phyloP scores from a whole-genome alignment of 352 stramenopile species.

The Phytophthora ohioensis region DNA sequence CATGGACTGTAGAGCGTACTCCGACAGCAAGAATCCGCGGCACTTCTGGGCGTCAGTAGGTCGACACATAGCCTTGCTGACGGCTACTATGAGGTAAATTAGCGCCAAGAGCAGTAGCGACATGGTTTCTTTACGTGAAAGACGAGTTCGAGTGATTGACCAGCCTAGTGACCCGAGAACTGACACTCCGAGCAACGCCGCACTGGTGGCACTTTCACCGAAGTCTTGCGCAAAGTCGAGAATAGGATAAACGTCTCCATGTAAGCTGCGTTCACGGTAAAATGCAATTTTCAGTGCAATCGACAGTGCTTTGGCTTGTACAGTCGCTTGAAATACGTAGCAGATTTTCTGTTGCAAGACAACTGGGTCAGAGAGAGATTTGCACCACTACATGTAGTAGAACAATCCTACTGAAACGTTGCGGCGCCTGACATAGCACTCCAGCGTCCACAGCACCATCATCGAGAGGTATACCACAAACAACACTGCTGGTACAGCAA shows the following conservation, averaged over 20 bases:
- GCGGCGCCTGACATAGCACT: constrained; percentile 51
- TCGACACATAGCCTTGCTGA: constrained; percentile 59
- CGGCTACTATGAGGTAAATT: constrained; percentile 49
- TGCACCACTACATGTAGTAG: not conserved
- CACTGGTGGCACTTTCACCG: constrained; percentile 49
- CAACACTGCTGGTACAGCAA: constrained; percentile 33
- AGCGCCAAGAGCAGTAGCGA: constrained; percentile 48
- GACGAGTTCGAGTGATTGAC: constrained; percentile 62
- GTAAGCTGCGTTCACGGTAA: constrained; percentile 54
- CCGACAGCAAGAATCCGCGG: constrained; percentile 67
- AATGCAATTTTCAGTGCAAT: constrained; percentile 61
- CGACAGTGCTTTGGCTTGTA: constrained; percentile 66
- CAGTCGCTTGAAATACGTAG: constrained; percentile 55
- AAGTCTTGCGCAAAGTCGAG: constrained; percentile 48
- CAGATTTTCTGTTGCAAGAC: constrained; percentile 53
- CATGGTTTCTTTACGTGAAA: constrained; percentile 50
- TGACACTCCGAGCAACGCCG: constrained; percentile 53
- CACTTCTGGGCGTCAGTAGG: constrained; percentile 51
- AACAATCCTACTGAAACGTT: constrained; percentile 47
- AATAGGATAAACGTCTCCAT: constrained; percentile 36
- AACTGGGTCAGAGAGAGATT: not conserved
- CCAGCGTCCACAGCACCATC: constrained; percentile 57
- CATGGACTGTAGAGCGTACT: constrained; percentile 73
- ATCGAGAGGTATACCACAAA: constrained; percentile 53
- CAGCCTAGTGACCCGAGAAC: constrained; percentile 67